These are phyloP conservation scores for Rhodotorula toruloides DNA, from an alignment of 768 basidiomycete genomes.

Conservation along the genomic window DNA sequence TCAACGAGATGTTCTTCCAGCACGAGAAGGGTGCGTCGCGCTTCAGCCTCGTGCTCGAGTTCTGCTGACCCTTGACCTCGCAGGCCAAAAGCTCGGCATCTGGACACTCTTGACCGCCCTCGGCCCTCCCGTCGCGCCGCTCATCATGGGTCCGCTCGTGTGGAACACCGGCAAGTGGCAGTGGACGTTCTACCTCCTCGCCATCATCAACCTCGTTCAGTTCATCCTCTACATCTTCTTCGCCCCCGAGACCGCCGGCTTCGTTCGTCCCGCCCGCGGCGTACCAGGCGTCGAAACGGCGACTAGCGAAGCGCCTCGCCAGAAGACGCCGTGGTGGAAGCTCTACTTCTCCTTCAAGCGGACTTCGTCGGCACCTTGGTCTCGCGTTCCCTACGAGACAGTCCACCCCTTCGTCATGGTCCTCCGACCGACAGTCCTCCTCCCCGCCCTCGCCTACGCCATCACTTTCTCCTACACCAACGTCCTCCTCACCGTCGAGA, in stretches of 20 bases:
- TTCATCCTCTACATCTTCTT: slow-evolving; percentile 28
- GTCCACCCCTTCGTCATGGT: slow-evolving; percentile 15
- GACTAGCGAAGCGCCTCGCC: background rate
- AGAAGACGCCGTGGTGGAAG: slow-evolving; percentile 19
- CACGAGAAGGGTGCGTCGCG: slow-evolving; percentile 38
- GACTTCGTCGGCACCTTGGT: slow-evolving; percentile 19
- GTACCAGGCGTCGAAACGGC: background rate
- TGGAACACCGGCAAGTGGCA: slow-evolving; percentile 16
- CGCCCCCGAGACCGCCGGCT: slow-evolving; percentile 33
- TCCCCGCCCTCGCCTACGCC: slow-evolving; percentile 25
- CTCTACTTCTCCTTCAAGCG: slow-evolving; percentile 25
- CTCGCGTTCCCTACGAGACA: slow-evolving; percentile 9
- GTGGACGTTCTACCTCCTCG: slow-evolving; percentile 26
- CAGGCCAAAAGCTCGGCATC: slow-evolving; percentile 22
- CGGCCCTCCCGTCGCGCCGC: slow-evolving; percentile 17
- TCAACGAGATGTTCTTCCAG: slow-evolving; percentile 37
- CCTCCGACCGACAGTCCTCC: slow-evolving; percentile 16
- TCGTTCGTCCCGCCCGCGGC: slow-evolving; percentile 24
- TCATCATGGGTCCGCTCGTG: slow-evolving; percentile 11
- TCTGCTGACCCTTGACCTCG: too few relatives aligned
- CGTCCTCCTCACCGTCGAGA: slow-evolving; percentile 36
- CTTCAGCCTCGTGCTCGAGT: too few relatives aligned
- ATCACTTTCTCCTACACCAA: slow-evolving; percentile 26
- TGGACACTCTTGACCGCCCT: slow-evolving; percentile 34
- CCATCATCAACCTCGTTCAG: slow-evolving; percentile 22